Evolutionary conservation across 495 filamentous ascomycete genomes (phyloP), one percentile per base, ranked within the genome.

Genomic region (Pseudomonodictys pantanalensis): DNA sequence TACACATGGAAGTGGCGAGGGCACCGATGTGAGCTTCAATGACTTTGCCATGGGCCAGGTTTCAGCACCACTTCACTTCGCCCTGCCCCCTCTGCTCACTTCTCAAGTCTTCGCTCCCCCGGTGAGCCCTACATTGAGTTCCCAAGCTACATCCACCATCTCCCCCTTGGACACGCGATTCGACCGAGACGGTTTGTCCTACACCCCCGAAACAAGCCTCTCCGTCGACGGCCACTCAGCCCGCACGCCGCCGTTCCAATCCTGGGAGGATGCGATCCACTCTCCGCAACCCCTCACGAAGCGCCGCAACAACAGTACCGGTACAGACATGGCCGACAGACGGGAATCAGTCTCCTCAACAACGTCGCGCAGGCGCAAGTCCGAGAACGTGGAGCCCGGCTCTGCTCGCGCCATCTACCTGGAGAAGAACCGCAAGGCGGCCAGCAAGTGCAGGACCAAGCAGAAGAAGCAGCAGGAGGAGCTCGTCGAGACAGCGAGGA

Each of bases 401-500:
- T 45, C 56, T 15, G 48, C 25, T 18, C 33, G 56, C 3, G 46
- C 43, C 8, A 17, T 38, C 2, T 54, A 60, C 23, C 58, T 53
- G 1, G 49, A 53, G 29, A 60, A 60, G 58, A 60, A 60, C 43
- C 48, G 58, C 12, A 33, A 30, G 8, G 58, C 58, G 18, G 58
- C 58, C 4, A 60, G 25, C 17, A 53, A 49, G 29, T 60, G 58
- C 23, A 26, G 58, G n/a, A 60, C 11, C 41, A 60, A 54, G 42
- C 58, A 60, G 38, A 60, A 54, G 30, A 46, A 38, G 43, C 23
- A 60, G 39, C 39, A 53, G 30, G 58, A 60, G 17, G 41, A 47
- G 29, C 42, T 60, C 8, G 39, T 60, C 10, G 49, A 60, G 26
- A 47, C 22, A n/a, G 48, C 39, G 1, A 5, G 42, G 11, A 30